These are phyloP conservation scores for Conidiobolus incongruus DNA, from an alignment of 371 early-diverging fungal genomes.

Conservation along the genomic window DNA sequence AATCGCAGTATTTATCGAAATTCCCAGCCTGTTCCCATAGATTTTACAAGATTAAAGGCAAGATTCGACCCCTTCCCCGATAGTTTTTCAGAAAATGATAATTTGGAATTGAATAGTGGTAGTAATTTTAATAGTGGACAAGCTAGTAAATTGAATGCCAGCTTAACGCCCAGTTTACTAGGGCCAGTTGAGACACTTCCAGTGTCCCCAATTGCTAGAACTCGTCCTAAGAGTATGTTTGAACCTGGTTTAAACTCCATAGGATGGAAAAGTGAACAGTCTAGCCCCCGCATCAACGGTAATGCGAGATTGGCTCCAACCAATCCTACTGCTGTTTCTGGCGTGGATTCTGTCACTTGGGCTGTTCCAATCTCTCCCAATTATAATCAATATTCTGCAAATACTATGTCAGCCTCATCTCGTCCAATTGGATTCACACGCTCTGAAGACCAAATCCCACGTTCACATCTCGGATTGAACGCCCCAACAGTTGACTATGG, in stretches of 20 bases:
- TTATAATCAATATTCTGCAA: neutral
- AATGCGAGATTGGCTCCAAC: too few species aligned
- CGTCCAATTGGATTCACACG: neutral
- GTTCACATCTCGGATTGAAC: neutral
- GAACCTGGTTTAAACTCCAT: neutral
- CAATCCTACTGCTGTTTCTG: too few species aligned
- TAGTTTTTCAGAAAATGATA: neutral
- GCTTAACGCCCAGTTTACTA: neutral
- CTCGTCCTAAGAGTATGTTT: slow-evolving; percentile 2
- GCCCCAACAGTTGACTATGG: neutral
- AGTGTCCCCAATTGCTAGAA: neutral
- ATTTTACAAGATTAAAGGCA: neutral
- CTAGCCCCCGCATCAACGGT: neutral
- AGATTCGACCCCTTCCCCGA: neutral
- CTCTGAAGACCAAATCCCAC: neutral
- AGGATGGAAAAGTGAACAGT: neutral
- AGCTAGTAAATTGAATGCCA: too few species aligned
- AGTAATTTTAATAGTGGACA: too few species aligned
- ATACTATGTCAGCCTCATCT: neutral
- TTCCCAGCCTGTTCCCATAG: neutral
- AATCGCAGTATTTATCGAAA: neutral
- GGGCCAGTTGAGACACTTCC: neutral
- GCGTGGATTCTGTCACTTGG: neutral
- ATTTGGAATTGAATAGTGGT: too few species aligned
- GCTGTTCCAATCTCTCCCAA: neutral